phyloP scores from a whole-genome alignment of 805 yeast genomes.

The Candida takata region DNA sequence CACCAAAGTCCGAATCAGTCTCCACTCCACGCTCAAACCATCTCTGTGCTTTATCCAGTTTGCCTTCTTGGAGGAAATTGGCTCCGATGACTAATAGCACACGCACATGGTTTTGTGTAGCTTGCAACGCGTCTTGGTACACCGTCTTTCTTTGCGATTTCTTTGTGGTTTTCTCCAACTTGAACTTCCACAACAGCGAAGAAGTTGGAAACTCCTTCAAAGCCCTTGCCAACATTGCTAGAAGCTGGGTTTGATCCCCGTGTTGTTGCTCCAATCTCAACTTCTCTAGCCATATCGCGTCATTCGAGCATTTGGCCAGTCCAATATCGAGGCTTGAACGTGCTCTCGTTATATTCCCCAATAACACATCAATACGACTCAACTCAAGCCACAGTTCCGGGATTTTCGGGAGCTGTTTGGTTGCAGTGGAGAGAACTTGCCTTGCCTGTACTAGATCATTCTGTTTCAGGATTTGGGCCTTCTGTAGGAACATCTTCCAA shows the following conservation, averaged over 20 bases:
- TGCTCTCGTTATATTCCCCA: constrained; percentile 46
- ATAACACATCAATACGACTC: constrained; percentile 35
- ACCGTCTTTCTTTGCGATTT: constrained; percentile 47
- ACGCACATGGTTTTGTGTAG: constrained; percentile 51
- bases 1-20: constrained; percentile 59
- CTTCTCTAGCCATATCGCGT: constrained; percentile 50
- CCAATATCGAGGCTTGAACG: constrained; percentile 71
- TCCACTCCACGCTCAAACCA: constrained; percentile 70
- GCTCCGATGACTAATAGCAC: constrained; percentile 61
- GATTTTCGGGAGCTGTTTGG: constrained; percentile 37
- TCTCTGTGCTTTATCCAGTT: constrained; percentile 51
- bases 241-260: constrained; percentile 45
- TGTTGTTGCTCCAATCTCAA: constrained; percentile 49
- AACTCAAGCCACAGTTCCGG: constrained; percentile 48
- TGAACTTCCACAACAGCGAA: constrained; percentile 59
- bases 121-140: constrained; percentile 64
- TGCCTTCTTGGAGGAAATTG: constrained; percentile 60
- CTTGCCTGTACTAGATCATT: constrained; percentile 34
- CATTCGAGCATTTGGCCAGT: constrained; percentile 40
- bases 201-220: constrained; percentile 51
- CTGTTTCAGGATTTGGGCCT: constrained; percentile 45
- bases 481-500: constrained; percentile 52
- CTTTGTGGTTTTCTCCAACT: constrained; percentile 38
- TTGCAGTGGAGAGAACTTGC: constrained; percentile 42
- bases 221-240: constrained; percentile 49